These are phyloP conservation scores for Salix koriyanagi DNA, from an alignment of 345 rosid species.

Conservation along the genomic window DNA sequence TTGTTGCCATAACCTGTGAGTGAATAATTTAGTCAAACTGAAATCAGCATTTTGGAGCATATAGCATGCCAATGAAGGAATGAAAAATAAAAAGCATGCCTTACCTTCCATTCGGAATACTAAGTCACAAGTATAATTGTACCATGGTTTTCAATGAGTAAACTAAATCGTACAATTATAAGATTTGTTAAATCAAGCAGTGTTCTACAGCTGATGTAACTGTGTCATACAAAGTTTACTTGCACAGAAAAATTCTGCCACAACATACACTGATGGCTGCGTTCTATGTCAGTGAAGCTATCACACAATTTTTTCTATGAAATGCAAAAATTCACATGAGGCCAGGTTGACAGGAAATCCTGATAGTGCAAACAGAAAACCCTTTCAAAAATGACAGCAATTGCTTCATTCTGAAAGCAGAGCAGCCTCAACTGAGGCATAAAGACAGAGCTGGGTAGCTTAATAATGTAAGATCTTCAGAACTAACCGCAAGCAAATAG, in stretches of 20 bases:
- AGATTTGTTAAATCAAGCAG: background rate
- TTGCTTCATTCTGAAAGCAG: background rate
- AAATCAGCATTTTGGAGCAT: background rate
- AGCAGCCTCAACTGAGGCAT: background rate
- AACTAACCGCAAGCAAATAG: slow-evolving; percentile 85
- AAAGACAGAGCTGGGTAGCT: background rate
- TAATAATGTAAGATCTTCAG: slow-evolving; percentile 9
- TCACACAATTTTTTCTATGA: background rate
- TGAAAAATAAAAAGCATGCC: background rate
- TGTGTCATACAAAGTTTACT: background rate
- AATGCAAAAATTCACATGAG: background rate
- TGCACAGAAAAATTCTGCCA: background rate
- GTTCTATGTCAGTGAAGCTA: background rate
- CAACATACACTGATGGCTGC: background rate
- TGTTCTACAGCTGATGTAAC: background rate
- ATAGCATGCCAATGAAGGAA: background rate
- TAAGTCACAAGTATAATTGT: background rate
- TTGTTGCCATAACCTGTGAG: slow-evolving; percentile 81
- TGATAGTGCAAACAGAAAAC: slow-evolving; percentile 3
- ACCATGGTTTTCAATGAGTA: background rate
- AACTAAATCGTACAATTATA: background rate
- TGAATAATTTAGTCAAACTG: slow-evolving; percentile 9
- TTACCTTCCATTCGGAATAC: background rate
- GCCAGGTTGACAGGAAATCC: background rate
- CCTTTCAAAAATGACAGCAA: background rate